Base-by-base conservation (phyloP, 108 stramenopile species). In the Stephanodiscus triporus region DNA sequence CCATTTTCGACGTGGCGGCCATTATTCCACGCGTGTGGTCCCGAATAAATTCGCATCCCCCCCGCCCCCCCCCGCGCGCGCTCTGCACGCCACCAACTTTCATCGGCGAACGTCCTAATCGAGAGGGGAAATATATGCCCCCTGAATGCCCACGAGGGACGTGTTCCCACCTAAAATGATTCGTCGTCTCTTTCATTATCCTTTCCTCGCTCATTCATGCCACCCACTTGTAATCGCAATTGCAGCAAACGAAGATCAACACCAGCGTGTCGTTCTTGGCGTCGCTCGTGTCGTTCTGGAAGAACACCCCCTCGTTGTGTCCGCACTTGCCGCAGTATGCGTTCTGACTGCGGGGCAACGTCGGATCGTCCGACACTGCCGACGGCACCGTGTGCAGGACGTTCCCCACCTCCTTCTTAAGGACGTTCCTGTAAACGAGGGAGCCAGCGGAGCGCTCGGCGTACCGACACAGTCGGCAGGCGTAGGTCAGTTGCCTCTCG, bases 221-320 rank as follows among this genome's bases (percentile, higher is more conserved):
- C 22, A 96, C 95, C 91, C 92, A 92, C 76, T 93, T 96, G 73
- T 93, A 78, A 68, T 87, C 91, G 77, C 95, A 96, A 73, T 91
- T 93, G 83, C 92, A 93, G 48, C 95, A 96, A 26, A 96, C 95
- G 83, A 96, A 96, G 70, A 96, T 96, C 81, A 96, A 74, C 0
- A 91, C 91, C 83, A 96, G 67, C 6, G 90, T 88, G 77, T 92
- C 95, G 49, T 83, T 84, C 69, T 87, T 82, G 23, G 86, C 85
- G 78, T 88, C 76, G 65, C 82, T 83, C 0, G 82, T 83, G 76
- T 95, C 94, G 34, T 76, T 79, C 70, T 93, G 92, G 74, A 96
- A 96, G 72, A 96, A 93, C 8, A 96, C 95, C 20, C 92, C 95
- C 73, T 96, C 95, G 69, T 93, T 78, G 75, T 94, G 90, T 10